Evolutionary conservation across 257 asterid genomes (phyloP).

Genomic region (Solanum ossicruentum): DNA sequence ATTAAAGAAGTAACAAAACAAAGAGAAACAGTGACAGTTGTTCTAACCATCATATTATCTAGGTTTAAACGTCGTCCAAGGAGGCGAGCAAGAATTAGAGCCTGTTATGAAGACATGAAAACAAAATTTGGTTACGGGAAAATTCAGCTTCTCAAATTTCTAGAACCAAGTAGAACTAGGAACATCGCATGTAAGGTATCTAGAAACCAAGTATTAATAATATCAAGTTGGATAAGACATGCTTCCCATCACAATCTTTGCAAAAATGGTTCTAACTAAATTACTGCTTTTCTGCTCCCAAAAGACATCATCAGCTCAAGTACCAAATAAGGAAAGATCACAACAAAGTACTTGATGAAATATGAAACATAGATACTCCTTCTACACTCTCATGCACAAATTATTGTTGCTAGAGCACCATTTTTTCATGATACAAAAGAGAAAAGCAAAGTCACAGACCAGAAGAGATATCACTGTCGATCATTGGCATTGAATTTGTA

Average conservation of each 20-base stretch:
- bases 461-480: background rate
- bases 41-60: conserved; percentile 61
- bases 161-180: background rate
- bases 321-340: background rate
- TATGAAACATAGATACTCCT: background rate
- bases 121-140: background rate
- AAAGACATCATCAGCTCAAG: background rate
- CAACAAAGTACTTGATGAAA: background rate
- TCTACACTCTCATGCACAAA: background rate
- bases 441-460: background rate
- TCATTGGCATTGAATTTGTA: background rate
- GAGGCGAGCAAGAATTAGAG: conserved; percentile 85
- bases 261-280: background rate
- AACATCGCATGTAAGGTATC: background rate
- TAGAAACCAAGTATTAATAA: background rate
- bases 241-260: background rate
- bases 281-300: background rate
- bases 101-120: conserved; percentile 25
- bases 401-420: background rate
- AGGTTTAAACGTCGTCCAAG: conserved; percentile 64
- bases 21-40: background rate
- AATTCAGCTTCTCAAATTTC: background rate
- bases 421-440: background rate
- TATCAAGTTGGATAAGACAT: background rate
- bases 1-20: background rate